phyloP scores from a whole-genome alignment of 2,329 filamentous ascomycete species.

The Alternaria arbusti region DNA sequence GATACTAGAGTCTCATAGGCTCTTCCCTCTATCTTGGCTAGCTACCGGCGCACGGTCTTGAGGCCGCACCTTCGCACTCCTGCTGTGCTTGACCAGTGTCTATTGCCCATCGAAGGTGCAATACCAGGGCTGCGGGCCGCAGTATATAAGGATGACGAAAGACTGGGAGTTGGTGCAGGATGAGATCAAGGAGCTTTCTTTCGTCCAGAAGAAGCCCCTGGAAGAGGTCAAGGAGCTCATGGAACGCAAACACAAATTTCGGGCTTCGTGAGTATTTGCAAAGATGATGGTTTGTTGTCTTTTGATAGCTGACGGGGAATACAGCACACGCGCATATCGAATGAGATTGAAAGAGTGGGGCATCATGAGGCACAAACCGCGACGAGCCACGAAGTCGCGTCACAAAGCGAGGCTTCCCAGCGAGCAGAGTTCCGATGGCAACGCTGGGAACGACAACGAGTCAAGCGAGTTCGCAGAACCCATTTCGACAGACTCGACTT shows the following conservation, averaged over 20 bases:
- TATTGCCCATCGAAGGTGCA: background rate
- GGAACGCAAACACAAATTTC: slow-evolving; percentile 41
- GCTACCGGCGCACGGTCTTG: background rate
- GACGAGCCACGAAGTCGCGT: slow-evolving; percentile 6
- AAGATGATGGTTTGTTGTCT: background rate
- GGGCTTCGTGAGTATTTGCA: slow-evolving; percentile 39
- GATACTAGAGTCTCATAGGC: background rate
- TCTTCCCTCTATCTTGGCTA: background rate
- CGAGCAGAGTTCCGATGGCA: background rate
- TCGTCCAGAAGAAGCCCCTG: slow-evolving; percentile 41
- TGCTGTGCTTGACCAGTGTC: background rate
- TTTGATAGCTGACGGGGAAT: background rate
- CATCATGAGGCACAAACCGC: slow-evolving; percentile 31
- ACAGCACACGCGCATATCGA: slow-evolving; percentile 44
- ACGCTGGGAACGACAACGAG: slow-evolving; percentile 10
- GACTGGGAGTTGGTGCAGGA: slow-evolving; percentile 37
- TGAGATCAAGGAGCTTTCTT: slow-evolving; percentile 43
- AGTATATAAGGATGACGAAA: slow-evolving; percentile 37
- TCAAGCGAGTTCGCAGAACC: slow-evolving; percentile 9
- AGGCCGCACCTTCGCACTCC: background rate
- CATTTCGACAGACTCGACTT: background rate
- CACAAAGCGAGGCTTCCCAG: background rate
- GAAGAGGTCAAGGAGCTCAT: slow-evolving; percentile 44
- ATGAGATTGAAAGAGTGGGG: slow-evolving; percentile 49
- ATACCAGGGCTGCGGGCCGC: background rate